Conservation (phyloP, 306 rosid genomes). For the Begonia fuchsioides region DNA sequence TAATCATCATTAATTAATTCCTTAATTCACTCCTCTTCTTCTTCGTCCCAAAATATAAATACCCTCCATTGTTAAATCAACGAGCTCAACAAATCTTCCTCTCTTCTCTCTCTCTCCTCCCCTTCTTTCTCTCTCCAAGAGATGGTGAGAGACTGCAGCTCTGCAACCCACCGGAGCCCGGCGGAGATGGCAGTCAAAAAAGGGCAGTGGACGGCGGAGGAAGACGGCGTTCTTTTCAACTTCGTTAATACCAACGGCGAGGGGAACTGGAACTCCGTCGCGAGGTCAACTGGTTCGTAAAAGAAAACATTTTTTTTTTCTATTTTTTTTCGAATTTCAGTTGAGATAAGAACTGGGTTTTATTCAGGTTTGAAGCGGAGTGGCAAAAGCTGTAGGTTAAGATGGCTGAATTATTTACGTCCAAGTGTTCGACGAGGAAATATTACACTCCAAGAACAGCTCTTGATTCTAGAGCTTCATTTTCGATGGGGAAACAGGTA, state of each 20-base stretch:
- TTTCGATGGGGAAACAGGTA: conserved; percentile 71
- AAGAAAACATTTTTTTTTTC: not conserved
- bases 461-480: conserved; percentile 56
- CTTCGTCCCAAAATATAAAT: too few species aligned
- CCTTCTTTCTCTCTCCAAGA: not conserved
- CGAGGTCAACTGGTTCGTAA: conserved; percentile 28
- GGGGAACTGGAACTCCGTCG: conserved; percentile 52
- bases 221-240: conserved; percentile 29
- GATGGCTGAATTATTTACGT: conserved; percentile 67
- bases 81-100: too few species aligned
- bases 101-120: not conserved
- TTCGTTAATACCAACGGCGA: conserved; percentile 33
- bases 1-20: too few species aligned
- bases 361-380: conserved; percentile 44
- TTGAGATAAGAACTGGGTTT: too few species aligned
- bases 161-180: not conserved
- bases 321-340: not conserved
- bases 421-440: conserved; percentile 59
- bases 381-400: conserved; percentile 64
- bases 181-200: conserved; percentile 14
- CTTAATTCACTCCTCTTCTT: too few species aligned
- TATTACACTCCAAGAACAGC: conserved; percentile 55
- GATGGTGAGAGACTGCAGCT: not conserved
- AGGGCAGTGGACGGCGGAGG: conserved; percentile 69
- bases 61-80: too few species aligned